Base-by-base conservation (phyloP, 129 eudicot species). In the Arctium lappa region DNA sequence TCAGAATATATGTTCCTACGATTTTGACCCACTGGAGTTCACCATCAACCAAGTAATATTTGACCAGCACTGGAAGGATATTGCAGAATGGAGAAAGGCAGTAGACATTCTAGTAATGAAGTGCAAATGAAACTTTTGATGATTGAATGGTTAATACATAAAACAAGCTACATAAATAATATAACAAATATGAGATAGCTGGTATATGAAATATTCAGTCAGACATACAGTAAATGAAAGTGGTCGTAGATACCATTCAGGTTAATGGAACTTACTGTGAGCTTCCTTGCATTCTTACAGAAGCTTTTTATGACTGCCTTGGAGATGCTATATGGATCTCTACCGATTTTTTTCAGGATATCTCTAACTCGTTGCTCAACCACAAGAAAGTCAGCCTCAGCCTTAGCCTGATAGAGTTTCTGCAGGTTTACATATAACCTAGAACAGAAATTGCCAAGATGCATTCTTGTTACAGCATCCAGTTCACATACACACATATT, bases 401-500 rank as follows among this genome's bases (percentile, higher is more conserved):
- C 99, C 92, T 96, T 96, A 1, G 96, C 98, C 83, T 91, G 99
- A 84, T 96, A 96, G 68, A 92, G 88, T 84, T 91, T 96, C 84
- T 96, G 99, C 76, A 96, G 91, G 79, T 85, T 91, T 42, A 93
- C 90, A 81, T 96, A 96, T 83, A 91, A 88, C 97, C 98, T 96
- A 81, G 40, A 86, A 76, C 18, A 87, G n/a, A 88, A 60, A 76
- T 86, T 34, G 77, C 3, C n/a, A 63, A 68, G 36, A 70, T 13
- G 39, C 32, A 39, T 75, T 75, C 34, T 73, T 77, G 76, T 71
- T 68, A 80, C 15, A 72, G 29, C 8, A 18, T 31, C 13, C 71
- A 66, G 11, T 29, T 36, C 31, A 62, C 72, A 50, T 75, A 69
- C 16, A 13, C 13, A 38, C 7, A 77, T 6, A 65, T 22, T 2